Evolutionary conservation across 23 red algal species (phyloP), one percentile per base, ranked within the genome.

Genomic region (Cyanidiococcus yangmingshanensis): DNA sequence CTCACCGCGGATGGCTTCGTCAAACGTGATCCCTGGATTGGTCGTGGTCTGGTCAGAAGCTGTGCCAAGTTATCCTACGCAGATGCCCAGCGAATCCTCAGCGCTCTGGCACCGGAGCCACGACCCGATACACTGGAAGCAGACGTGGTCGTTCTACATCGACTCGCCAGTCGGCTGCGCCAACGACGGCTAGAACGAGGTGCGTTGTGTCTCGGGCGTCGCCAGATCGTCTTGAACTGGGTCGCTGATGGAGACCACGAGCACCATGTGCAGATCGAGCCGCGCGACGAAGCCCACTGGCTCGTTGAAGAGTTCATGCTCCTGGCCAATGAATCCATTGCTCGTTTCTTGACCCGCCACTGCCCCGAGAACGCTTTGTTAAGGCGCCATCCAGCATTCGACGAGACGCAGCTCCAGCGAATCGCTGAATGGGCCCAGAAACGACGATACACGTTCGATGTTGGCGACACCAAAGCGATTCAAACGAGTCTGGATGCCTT

Each of bases 241-340:
- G 86, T 96, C 2, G 85, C 87, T 74, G 80, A 86, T 25, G 63
- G 80, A 0, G 78, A 83, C 50, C 87, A 87, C 57, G 84, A 89
- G 80, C 68, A 83, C 36, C 86, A 15, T 7, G 21, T 15, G 45
- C 7, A 54, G 45, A 54, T 21, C 12, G 45, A 21, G 12, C 79
- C 90, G 74, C 74, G 76, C 17, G 82, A 35, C 63, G 92, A 90
- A 67, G 87, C 92, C 30, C 90, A 96, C 71, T 71, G 81, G 82
- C 85, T 96, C 82, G 83, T 96, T 15, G 92, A 96, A 77, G 92
- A 96, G 58, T 96, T 88, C 41, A 96, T 96, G 92, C 86, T 96
- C 18, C 68, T 90, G 36, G 87, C 92, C n/a, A 96, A 96, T 59
- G 77, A 90, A 34, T 84, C 84, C 24, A 87, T 90, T 0, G 92